A percentile compares a stretch with the other conserved stretches of the same genome.
Evolutionary conservation across 139 green algal genomes (phyloP).

Genomic region (Haematococcus lacustris): DNA sequence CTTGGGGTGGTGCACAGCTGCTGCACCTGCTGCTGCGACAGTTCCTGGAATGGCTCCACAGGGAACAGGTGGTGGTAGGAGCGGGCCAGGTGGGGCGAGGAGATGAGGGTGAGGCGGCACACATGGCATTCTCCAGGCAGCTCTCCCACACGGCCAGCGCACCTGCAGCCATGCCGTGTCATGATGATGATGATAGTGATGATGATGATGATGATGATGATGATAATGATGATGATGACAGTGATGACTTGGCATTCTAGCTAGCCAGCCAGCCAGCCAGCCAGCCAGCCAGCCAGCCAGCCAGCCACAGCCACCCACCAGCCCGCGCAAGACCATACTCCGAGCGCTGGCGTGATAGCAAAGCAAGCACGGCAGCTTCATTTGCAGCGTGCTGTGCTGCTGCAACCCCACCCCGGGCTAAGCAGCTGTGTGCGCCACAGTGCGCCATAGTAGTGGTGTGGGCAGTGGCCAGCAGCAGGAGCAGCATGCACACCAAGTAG

Average conservation of each 20-base stretch:
- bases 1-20: not conserved
- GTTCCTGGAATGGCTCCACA: conserved; percentile 68
- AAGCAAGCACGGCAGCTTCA: not conserved
- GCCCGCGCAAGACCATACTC: not conserved
- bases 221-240: not conserved
- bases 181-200: not conserved
- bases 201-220: not conserved
- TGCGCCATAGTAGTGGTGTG: no score
- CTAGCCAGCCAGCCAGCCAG: no score
- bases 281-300: no score
- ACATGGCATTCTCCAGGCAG: conserved; percentile 84
- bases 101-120: conserved; percentile 91
- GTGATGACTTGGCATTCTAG: no score
- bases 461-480: no score
- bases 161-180: conserved; percentile 8
- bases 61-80: conserved; percentile 99
- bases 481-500: not conserved
- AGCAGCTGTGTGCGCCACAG: not conserved
- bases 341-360: not conserved
- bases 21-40: conserved; percentile 6
- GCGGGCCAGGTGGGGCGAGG: conserved; percentile 87
- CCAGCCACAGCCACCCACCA: no score
- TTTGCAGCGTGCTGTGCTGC: not conserved
- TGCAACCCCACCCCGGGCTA: not conserved
- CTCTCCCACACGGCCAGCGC: conserved; percentile 55